Conservation (phyloP, 805 yeast genomes). For the Wickerhamiella allomyrinae region DNA sequence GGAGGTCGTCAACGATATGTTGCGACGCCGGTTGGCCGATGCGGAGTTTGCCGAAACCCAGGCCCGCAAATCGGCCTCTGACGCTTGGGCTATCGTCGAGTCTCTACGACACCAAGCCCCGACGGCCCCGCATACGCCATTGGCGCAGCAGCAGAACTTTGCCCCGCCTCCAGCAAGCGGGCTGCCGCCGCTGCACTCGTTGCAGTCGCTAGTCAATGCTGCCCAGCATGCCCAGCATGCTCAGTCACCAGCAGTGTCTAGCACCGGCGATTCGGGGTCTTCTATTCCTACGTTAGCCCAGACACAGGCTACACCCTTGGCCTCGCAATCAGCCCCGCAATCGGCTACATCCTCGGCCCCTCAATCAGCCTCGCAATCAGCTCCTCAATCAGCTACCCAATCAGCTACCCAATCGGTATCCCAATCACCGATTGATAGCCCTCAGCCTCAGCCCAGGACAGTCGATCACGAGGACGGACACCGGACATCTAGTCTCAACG, state of each 20-base stretch:
- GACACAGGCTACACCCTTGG: too few relatives aligned
- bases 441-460: too few relatives aligned
- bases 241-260: neutral
- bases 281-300: too few relatives aligned
- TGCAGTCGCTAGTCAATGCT: neutral
- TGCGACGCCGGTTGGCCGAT: slow-evolving; percentile 69
- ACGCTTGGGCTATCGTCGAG: slow-evolving; percentile 6
- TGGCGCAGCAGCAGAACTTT: neutral
- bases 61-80: slow-evolving; percentile 19
- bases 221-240: slow-evolving; percentile 1
- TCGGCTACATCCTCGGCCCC: too few relatives aligned
- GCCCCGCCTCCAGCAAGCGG: neutral
- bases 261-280: too few relatives aligned
- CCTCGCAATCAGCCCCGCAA: too few relatives aligned
- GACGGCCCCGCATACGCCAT: neutral
- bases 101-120: slow-evolving; percentile 4
- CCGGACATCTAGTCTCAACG: neutral
- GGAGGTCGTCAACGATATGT: slow-evolving; percentile 80
- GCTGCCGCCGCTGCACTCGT: neutral
- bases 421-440: too few relatives aligned
- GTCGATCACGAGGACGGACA: too few relatives aligned
- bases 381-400: too few relatives aligned
- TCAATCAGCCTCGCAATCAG: too few relatives aligned
- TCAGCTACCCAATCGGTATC: too few relatives aligned
- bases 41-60: slow-evolving; percentile 38